Base-by-base conservation (phyloP, 495 filamentous ascomycete genomes). In the Thozetella sp. region DNA sequence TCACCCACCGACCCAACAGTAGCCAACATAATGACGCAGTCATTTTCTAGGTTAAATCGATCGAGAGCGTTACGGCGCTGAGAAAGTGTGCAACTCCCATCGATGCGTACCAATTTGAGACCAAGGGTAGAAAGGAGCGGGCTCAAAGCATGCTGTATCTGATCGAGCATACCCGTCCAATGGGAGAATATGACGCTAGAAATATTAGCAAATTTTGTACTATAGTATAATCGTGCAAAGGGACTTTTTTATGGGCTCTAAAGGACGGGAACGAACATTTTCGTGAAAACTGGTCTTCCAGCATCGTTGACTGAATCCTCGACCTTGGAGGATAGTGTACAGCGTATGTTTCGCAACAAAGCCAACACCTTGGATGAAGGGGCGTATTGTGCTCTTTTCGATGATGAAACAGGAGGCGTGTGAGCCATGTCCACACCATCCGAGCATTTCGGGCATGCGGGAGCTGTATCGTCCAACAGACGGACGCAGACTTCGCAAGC, bases 151-250 rank as follows among this genome's bases (percentile, higher is more conserved):
- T 20, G 20, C 15, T 58, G 62, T 6, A 80, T 67, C 17, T 78
- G 56, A 48, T 79, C 71, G 11, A 81, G 67, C 58, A 72, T 77
- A 20, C 63, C 68, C 4, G 71, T 79, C 79, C 79, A 82, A 51
- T 53, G 76, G 13, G 72, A 76, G 55, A 81, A 82, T 1, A 82
- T 67, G 51, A 82, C 68, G 45, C 79, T 82, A 53, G 15, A 37
- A 37, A 37, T 15, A 37, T n/a, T n/a, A n/a, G n/a, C n/a, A n/a
- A n/a, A n/a, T n/a, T n/a, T n/a, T n/a, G n/a, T n/a, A n/a, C n/a
- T n/a, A n/a, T n/a, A n/a, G n/a, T n/a, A n/a, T n/a, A n/a, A n/a
- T n/a, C n/a, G n/a, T n/a, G n/a, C n/a, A n/a, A n/a, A n/a, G n/a
- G n/a, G n/a, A n/a, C n/a, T n/a, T n/a, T n/a, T n/a, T n/a, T n/a